Evolutionary conservation across 805 yeast genomes (phyloP), one percentile per base, ranked within the genome.

Genomic region (Candida railenensis): DNA sequence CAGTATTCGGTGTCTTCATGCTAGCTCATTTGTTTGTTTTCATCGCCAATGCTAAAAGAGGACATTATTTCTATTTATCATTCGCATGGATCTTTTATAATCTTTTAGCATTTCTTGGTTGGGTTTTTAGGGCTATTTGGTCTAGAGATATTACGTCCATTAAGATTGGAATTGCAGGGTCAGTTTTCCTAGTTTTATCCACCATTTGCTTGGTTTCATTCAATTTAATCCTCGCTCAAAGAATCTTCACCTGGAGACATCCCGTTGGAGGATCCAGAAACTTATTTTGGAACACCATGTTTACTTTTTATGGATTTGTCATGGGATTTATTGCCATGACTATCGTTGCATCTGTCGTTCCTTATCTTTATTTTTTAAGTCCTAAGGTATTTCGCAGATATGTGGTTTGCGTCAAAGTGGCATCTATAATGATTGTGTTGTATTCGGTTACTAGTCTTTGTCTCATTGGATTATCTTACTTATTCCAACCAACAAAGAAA

Each of bases 221-320:
- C 55, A 83, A 82, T 57, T 70, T 84, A 61, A 76, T 84, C 19
- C 65, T 86, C 43, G 88, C 87, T 3, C 90, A 85, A 60, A 76
- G 91, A 60, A 67, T 85, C 19, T 83, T 84, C 63, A 83, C 89
- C 4, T 84, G 89, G 87, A 72, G 84, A 59, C 90, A 86, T 58
- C 91, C 92, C 5, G 82, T 78, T 43, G 74, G 82, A 8, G 91
- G 90, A 34, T 73, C 79, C 19, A 62, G 76, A 37, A 67, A 62
- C 46, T 48, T 68, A 30, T 80, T 85, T 55, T 78, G 83, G 78
- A 49, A 49, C 30, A 44, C 65, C 22, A 78, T 85, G 84, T 58
- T 73, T 39, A 34, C 63, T 2, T 53, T 81, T 33, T 85, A 86
- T 57, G 53, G 65, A 4, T 53, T 82, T 43, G 89, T 86, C 22